Conservation (phyloP, 495 filamentous ascomycete genomes). For the Umbilicaria muhlenbergii region DNA sequence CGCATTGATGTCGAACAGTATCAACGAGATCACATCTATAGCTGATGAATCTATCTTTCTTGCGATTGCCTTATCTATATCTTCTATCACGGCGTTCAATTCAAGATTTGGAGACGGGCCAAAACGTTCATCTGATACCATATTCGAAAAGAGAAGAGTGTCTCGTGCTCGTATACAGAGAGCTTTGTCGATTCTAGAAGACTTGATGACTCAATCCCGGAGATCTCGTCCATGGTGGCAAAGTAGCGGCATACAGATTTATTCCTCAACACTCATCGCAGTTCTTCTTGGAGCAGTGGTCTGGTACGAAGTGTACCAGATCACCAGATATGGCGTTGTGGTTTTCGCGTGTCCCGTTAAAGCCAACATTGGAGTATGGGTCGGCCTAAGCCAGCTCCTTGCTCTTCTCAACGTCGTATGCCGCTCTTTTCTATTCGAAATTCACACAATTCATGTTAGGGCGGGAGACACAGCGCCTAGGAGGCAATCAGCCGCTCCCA, state of each 20-base stretch:
- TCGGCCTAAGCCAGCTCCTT: slow-evolving; percentile 5
- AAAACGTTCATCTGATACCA: neutral
- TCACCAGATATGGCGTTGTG: slow-evolving; percentile 4
- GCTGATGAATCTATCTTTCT: slow-evolving; percentile 6
- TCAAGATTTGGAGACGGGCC: slow-evolving; percentile 4
- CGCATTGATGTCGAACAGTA: slow-evolving; percentile 9
- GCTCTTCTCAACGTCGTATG: slow-evolving; percentile 2
- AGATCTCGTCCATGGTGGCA: neutral
- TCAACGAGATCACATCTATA: slow-evolving; percentile 3
- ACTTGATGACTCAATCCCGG: neutral
- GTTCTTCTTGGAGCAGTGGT: neutral
- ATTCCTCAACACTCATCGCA: neutral
- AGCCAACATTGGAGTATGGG: slow-evolving; percentile 4
- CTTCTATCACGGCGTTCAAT: slow-evolving; percentile 5
- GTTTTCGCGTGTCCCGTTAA: slow-evolving; percentile 1
- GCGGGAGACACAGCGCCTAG: no score
- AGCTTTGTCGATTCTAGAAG: neutral
- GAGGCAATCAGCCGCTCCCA: neutral
- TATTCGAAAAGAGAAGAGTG: neutral
- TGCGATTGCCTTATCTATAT: slow-evolving; percentile 1
- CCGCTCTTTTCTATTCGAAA: neutral
- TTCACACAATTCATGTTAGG: neutral
- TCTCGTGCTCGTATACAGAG: neutral
- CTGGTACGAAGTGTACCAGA: slow-evolving; percentile 4
- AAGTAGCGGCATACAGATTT: neutral